phyloP scores from a whole-genome alignment of 225 moss, liverwort and hornwort genomes.

The Polytrichum commune region DNA sequence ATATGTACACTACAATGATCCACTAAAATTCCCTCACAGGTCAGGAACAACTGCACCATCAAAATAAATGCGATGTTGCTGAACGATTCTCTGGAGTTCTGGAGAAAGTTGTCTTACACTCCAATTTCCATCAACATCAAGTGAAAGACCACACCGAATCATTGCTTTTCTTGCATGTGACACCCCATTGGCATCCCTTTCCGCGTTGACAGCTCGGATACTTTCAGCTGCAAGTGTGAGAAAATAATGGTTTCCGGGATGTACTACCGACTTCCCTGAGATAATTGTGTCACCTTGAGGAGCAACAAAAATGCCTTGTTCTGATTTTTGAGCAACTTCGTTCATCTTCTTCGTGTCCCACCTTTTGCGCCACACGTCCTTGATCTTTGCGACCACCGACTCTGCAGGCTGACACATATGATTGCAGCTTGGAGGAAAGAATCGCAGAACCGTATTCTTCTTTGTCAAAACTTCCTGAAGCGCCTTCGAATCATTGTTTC shows the following conservation, averaged over 20 bases:
- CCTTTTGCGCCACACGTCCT: neutral
- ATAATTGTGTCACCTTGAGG: neutral
- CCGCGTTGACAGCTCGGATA: neutral
- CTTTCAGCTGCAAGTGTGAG: neutral
- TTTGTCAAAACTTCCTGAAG: neutral
- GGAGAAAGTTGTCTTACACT: neutral
- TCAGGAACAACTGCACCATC: neutral
- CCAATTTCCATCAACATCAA: neutral
- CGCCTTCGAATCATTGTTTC: neutral
- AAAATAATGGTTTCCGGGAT: neutral
- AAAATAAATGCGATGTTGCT: neutral
- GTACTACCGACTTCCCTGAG: neutral
- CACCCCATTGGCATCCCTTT: neutral
- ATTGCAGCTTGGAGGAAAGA: neutral
- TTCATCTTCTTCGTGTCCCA: neutral
- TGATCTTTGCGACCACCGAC: neutral
- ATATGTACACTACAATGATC: neutral
- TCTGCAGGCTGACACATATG: constrained; percentile 1
- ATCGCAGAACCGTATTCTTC: neutral
- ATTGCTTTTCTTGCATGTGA: neutral
- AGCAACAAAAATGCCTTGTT: neutral
- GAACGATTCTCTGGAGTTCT: neutral
- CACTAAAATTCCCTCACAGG: neutral
- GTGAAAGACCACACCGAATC: neutral
- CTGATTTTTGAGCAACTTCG: neutral